These are phyloP conservation scores for Rostrohypoxylon terebratum DNA, from an alignment of 495 filamentous ascomycete species.

Conservation along the genomic window DNA sequence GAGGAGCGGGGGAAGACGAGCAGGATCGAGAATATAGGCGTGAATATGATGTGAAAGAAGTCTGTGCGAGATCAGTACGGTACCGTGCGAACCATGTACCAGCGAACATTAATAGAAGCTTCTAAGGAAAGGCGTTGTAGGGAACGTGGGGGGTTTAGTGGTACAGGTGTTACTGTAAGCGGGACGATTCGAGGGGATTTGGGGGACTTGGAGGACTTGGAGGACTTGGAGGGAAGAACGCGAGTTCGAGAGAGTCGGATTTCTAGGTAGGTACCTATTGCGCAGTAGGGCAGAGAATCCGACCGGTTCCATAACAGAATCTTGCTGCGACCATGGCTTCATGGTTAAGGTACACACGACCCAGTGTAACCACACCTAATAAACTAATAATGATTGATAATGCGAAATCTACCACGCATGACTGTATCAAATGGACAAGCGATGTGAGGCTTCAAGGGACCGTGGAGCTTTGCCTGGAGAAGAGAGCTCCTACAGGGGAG, in stretches of 20 bases:
- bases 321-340: slow-evolving; percentile 46
- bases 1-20: slow-evolving; percentile 78
- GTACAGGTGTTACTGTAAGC: slow-evolving; percentile 40
- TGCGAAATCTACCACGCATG: slow-evolving; percentile 33
- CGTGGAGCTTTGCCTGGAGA: slow-evolving; percentile 31
- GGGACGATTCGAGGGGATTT: slow-evolving; percentile 31
- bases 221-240: slow-evolving; percentile 19
- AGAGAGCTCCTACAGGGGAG: slow-evolving; percentile 40
- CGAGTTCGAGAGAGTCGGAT: slow-evolving; percentile 38
- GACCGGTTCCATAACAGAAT: slow-evolving; percentile 22
- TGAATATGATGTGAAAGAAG: slow-evolving; percentile 79
- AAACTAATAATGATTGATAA: slow-evolving; percentile 45
- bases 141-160: slow-evolving; percentile 43
- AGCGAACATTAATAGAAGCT: slow-evolving; percentile 47
- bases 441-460: slow-evolving; percentile 39
- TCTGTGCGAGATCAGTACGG: slow-evolving; percentile 62
- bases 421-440: slow-evolving; percentile 31
- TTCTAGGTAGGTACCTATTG: slow-evolving; percentile 4
- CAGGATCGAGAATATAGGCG: slow-evolving; percentile 71
- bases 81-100: slow-evolving; percentile 40
- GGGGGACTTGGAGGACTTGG: slow-evolving; percentile 6
- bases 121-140: slow-evolving; percentile 38
- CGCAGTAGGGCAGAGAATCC: slow-evolving; percentile 31
- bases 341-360: slow-evolving; percentile 31
- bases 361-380: slow-evolving; percentile 35